Base-by-base conservation (phyloP, 495 filamentous ascomycete genomes). In the Schizothecium vesticola region DNA sequence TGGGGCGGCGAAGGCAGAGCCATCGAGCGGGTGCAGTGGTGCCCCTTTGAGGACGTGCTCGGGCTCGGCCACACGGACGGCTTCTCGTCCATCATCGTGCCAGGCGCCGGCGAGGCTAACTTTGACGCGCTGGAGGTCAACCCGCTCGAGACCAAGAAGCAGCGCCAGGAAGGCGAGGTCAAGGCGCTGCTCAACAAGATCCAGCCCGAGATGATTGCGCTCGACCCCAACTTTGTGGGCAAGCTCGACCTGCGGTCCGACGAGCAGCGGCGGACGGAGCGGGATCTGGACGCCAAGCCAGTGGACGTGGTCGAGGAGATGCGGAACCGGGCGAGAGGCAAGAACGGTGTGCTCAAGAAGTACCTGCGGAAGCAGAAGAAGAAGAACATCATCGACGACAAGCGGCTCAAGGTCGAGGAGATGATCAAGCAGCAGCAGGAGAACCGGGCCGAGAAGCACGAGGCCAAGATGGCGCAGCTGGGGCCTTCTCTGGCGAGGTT, bases 61-160 rank as follows among this genome's bases (percentile, higher is more conserved):
- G 96, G 94, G 13, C 83, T 96, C 24, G 87, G 88, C 1, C 96
- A 97, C 81, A 83, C 90, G 75, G 80, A 90, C 69, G 96, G 95
- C 3, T 97, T 97, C 80, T 90, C 89, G 58, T 94, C 90, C 64
- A 84, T 98, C 62, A 86, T 98, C 74, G 87, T 97, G 23, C 95
- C 95, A 28, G 95, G 95, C 26, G 92, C 95, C 21, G 95, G 95
- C 66, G 95, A 99, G 80, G 90, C 95, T 61, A 98, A 98, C 84
- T 97, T 92, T 78, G 95, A 99, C 79, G 90, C 93, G 2, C 83
- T 96, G 13, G 96, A 98, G 77, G 82, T 88, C 65, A 99, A 99
- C 80, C 95, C 96, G n/a, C 97, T 95, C 85, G 96, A 98, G 79
- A 97, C 90, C 67, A 87, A 85, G 66, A 94, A 96, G 77, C 92